Evolutionary conservation across 371 early-diverging fungal genomes (phyloP).

Genomic region (Mortierella sp.): DNA sequence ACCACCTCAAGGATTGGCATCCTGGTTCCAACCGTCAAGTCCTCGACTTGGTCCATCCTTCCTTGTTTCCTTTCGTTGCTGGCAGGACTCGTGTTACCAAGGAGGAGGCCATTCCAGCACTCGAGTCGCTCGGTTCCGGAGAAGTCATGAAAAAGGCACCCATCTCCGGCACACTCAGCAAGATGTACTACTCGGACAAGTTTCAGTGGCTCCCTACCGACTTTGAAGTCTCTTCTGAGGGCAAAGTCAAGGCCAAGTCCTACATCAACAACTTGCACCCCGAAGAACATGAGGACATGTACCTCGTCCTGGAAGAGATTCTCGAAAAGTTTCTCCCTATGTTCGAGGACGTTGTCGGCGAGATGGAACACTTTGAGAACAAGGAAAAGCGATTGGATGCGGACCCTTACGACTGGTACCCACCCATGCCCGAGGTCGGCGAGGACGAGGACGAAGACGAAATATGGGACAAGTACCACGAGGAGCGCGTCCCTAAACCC

Average conservation of each 20-base stretch:
- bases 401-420: slow-evolving; percentile 28
- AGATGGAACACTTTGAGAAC: slow-evolving; percentile 26
- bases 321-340: slow-evolving; percentile 61
- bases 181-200: slow-evolving; percentile 16
- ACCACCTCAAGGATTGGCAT: slow-evolving; percentile 65
- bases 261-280: slow-evolving; percentile 77
- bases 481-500: slow-evolving; percentile 19
- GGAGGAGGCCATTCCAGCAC: slow-evolving; percentile 21
- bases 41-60: slow-evolving; percentile 75
- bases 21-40: slow-evolving; percentile 67
- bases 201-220: slow-evolving; percentile 74
- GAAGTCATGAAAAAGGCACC: neutral
- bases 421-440: slow-evolving; percentile 28
- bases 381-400: slow-evolving; percentile 23
- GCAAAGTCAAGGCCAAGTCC: slow-evolving; percentile 57
- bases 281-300: slow-evolving; percentile 54
- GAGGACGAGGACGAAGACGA: neutral
- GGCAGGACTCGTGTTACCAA: slow-evolving; percentile 27
- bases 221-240: slow-evolving; percentile 57
- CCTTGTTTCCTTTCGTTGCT: slow-evolving; percentile 63
- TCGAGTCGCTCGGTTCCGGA: slow-evolving; percentile 15
- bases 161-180: neutral
- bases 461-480: neutral
- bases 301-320: slow-evolving; percentile 53
- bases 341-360: slow-evolving; percentile 59